Conservation (phyloP, 2,329 filamentous ascomycete species). For the Sporothrix protearum region DNA sequence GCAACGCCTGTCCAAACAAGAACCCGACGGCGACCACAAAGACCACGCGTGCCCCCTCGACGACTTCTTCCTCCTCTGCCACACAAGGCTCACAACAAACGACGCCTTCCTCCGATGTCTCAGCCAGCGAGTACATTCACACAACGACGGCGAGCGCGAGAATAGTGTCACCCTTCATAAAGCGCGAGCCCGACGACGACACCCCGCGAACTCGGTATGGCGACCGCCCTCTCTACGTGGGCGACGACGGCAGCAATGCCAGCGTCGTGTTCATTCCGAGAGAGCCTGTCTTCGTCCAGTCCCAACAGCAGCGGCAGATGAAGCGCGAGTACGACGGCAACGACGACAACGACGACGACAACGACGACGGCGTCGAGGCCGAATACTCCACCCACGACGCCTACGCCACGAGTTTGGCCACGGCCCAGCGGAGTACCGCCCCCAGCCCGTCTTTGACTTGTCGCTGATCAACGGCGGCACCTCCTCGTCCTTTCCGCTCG, state of each 20-base stretch:
- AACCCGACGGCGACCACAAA: not conserved
- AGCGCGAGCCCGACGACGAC: conserved; percentile 2
- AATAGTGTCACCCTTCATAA: not conserved
- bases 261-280: not conserved
- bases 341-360: not conserved
- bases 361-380: not conserved
- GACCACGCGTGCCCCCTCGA: not conserved
- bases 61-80: conserved; percentile 5
- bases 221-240: not conserved
- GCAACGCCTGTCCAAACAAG: not conserved
- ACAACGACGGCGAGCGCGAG: not conserved
- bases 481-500: not conserved
- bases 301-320: not conserved
- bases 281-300: not conserved
- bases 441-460: not conserved
- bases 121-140: not conserved
- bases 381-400: not conserved
- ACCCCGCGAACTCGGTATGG: not conserved
- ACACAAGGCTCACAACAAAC: conserved; percentile 7
- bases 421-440: not conserved
- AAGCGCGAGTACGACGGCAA: conserved; percentile 7
- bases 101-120: conserved; percentile 12
- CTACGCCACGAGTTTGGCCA: not conserved
- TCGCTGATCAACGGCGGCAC: not conserved
- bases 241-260: conserved; percentile 1